Conservation (phyloP, 176 grass and related monocot genomes). For the Eleusine coracana region DNA sequence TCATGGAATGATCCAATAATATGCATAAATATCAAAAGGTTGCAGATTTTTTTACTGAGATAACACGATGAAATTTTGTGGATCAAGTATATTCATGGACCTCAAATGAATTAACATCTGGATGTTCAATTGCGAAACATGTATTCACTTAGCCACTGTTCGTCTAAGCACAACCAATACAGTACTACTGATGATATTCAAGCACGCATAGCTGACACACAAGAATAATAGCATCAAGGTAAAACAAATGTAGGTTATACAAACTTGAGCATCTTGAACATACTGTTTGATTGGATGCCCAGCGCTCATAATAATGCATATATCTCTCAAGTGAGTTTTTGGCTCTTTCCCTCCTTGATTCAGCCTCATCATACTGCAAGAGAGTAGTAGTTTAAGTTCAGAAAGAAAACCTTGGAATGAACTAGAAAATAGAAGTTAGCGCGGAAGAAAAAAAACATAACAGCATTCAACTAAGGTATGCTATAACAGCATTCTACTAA, state of each 20-base stretch:
- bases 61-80: background rate
- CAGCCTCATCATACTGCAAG: slow-evolving; percentile 82
- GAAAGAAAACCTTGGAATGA: slow-evolving; percentile 2
- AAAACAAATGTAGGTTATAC: slow-evolving; percentile 14
- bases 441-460: background rate
- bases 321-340: slow-evolving; percentile 98
- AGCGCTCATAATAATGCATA: slow-evolving; percentile 97
- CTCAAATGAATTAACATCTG: slow-evolving; percentile 28
- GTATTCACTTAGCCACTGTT: background rate
- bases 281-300: slow-evolving; percentile 95
- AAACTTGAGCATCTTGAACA: slow-evolving; percentile 43
- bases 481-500: background rate
- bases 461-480: background rate
- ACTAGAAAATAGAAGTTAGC: slow-evolving; percentile 7
- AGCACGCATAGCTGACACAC: background rate
- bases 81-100: background rate
- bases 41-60: slow-evolving; percentile 1
- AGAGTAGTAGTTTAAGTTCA: slow-evolving; percentile 16
- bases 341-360: slow-evolving; percentile 92
- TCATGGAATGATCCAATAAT: slow-evolving; percentile 17
- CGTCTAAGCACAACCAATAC: slow-evolving; percentile 4
- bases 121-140: background rate
- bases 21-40: background rate
- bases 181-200: background rate
- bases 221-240: background rate